A percentile compares a stretch with the other conserved stretches of the same genome.
These are phyloP conservation scores for Prunus armeniaca DNA, from an alignment of 306 rosid genomes.

Conservation along the genomic window DNA sequence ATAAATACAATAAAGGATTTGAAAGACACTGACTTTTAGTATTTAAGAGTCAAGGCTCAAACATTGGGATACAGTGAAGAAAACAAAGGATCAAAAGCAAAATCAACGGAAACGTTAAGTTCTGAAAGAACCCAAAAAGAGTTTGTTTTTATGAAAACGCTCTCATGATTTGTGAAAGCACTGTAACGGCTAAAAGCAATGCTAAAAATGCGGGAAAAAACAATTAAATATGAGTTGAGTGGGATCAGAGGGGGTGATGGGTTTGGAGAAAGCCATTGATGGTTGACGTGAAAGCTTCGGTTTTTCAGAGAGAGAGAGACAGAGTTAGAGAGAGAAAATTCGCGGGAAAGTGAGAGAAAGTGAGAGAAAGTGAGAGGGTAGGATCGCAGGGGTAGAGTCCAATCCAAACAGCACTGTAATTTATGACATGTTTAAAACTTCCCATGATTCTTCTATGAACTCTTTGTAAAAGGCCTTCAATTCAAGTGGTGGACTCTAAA, in stretches of 20 bases:
- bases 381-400: neutral
- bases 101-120: slow-evolving; percentile 25
- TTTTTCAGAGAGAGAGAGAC: neutral
- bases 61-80: no score
- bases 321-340: neutral
- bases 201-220: neutral
- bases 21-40: neutral
- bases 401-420: no score
- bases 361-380: slow-evolving; percentile 6
- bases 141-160: neutral
- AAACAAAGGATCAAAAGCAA: neutral
- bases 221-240: neutral
- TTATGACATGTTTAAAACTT: no score
- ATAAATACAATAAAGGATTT: neutral
- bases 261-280: neutral
- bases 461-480: no score
- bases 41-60: no score
- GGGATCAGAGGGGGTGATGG: no score
- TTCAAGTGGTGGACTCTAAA: no score
- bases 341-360: slow-evolving; percentile 21
- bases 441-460: no score
- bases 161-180: neutral
- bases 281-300: slow-evolving; percentile 1
- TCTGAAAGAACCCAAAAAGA: slow-evolving; percentile 6
- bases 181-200: slow-evolving; percentile 16